phyloP scores from a whole-genome alignment of 257 asterid species.

The Pogostemon cablin region DNA sequence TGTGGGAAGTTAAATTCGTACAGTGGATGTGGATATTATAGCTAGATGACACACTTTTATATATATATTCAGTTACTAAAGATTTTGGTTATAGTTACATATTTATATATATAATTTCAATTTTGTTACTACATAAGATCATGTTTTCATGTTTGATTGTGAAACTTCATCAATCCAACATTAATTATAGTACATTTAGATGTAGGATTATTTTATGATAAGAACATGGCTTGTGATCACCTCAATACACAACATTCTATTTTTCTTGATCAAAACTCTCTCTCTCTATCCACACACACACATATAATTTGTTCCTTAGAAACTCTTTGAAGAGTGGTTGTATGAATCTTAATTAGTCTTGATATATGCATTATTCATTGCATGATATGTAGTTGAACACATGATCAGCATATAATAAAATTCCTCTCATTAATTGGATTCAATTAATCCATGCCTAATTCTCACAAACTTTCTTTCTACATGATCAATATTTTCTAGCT shows the following conservation, averaged over 20 bases:
- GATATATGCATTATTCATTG: not conserved
- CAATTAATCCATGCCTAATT: slow-evolving; percentile 22
- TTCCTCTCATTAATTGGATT: not conserved
- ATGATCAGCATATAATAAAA: not conserved
- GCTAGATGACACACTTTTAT: not conserved
- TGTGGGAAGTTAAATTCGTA: too few species aligned
- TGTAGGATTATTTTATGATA: not conserved
- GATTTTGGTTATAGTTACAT: not conserved
- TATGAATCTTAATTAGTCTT: too few species aligned
- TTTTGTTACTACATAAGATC: slow-evolving; percentile 17
- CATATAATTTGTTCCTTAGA: too few species aligned
- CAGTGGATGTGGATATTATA: too few species aligned
- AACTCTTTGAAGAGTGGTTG: too few species aligned
- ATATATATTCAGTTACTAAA: slow-evolving; percentile 25
- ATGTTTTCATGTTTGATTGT: slow-evolving; percentile 5
- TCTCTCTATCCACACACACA: too few species aligned
- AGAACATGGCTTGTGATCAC: slow-evolving; percentile 4
- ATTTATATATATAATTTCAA: not conserved
- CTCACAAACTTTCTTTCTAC: slow-evolving; percentile 16
- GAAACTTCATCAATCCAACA: not conserved
- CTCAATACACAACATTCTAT: not conserved
- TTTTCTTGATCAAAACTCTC: too few species aligned
- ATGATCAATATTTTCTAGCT: not conserved
- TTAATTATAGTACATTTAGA: not conserved
- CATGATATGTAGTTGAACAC: not conserved